phyloP scores from a whole-genome alignment of 1,284 basidiomycete genomes.

The Leccinum griseonigrum region DNA sequence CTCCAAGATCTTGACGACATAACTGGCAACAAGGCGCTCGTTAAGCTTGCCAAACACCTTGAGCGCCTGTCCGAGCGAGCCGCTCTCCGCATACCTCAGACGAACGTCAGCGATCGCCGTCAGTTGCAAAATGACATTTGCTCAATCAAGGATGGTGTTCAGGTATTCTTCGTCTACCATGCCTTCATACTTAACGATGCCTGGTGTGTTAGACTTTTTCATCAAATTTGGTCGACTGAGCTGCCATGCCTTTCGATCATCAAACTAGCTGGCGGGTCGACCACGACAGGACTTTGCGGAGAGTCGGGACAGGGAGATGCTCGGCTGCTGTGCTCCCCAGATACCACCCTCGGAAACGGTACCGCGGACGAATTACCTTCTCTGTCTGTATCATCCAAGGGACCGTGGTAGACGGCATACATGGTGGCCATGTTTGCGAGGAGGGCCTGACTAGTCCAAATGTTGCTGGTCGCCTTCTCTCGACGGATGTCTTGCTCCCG shows the following conservation, averaged over 20 bases:
- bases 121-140: constrained; percentile 20
- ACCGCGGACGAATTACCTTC: constrained; percentile 40
- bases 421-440: constrained; percentile 97
- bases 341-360: constrained; percentile 58
- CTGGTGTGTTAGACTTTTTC: constrained; percentile 81
- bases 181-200: constrained; percentile 95
- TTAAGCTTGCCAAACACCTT: constrained; percentile 91
- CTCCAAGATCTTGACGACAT: constrained; percentile 92
- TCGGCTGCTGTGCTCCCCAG: constrained; percentile 42
- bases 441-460: constrained; percentile 91
- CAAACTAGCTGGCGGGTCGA: constrained; percentile 70
- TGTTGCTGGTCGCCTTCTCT: constrained; percentile 94
- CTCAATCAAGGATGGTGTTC: constrained; percentile 90
- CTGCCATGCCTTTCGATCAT: constrained; percentile 48
- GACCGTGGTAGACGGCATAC: constrained; percentile 97
- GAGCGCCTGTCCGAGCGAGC: constrained; percentile 86
- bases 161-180: constrained; percentile 87
- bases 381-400: constrained; percentile 41
- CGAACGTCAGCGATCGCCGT: constrained; percentile 15
- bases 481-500: constrained; percentile 96
- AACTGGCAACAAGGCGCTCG: constrained; percentile 84
- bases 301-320: constrained; percentile 37
- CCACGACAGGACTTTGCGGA: constrained; percentile 38
- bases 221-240: constrained; percentile 66
- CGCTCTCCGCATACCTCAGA: constrained; percentile 86